These are phyloP conservation scores for Kazachstania africana DNA, from an alignment of 805 yeast genomes.

Conservation along the genomic window DNA sequence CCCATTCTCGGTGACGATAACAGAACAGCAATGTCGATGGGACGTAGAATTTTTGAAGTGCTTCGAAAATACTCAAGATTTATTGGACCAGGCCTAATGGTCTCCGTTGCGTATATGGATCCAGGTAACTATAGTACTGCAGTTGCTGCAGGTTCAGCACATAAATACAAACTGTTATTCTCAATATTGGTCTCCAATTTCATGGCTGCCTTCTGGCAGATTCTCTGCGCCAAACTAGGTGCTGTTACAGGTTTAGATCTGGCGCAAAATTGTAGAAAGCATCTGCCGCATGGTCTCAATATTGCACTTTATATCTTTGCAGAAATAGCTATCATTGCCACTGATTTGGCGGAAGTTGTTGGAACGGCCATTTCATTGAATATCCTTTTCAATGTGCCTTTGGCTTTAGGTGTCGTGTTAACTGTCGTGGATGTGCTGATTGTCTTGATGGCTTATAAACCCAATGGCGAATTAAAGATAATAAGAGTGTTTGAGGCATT, in stretches of 20 bases:
- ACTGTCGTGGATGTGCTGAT: conserved; percentile 80
- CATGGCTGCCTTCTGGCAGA: conserved; percentile 79
- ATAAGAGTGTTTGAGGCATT: conserved; percentile 72
- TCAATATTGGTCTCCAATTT: conserved; percentile 70
- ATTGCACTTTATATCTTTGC: conserved; percentile 61
- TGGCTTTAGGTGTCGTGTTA: conserved; percentile 70
- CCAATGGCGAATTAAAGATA: conserved; percentile 67
- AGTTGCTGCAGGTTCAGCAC: conserved; percentile 86
- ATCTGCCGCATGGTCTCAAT: conserved; percentile 53
- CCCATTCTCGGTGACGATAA: too few relatives aligned
- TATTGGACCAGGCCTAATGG: conserved; percentile 95
- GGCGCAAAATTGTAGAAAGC: conserved; percentile 75
- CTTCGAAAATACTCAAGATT: conserved; percentile 44
- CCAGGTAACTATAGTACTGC: conserved; percentile 96
- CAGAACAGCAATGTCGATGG: too few relatives aligned
- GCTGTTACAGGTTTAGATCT: conserved; percentile 89
- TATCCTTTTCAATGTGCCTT: conserved; percentile 68
- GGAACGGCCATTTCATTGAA: conserved; percentile 95
- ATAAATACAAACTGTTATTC: conserved; percentile 66
- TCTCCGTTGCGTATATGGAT: conserved; percentile 90
- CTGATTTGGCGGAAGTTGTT: conserved; percentile 93
- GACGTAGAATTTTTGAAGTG: conserved; percentile 2
- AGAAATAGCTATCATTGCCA: conserved; percentile 85
- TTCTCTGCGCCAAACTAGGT: conserved; percentile 77
- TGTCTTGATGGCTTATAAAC: conserved; percentile 78